Evolutionary conservation across 345 rosid species (phyloP), one percentile per base, ranked within the genome.

Genomic region (Brassica cretica): DNA sequence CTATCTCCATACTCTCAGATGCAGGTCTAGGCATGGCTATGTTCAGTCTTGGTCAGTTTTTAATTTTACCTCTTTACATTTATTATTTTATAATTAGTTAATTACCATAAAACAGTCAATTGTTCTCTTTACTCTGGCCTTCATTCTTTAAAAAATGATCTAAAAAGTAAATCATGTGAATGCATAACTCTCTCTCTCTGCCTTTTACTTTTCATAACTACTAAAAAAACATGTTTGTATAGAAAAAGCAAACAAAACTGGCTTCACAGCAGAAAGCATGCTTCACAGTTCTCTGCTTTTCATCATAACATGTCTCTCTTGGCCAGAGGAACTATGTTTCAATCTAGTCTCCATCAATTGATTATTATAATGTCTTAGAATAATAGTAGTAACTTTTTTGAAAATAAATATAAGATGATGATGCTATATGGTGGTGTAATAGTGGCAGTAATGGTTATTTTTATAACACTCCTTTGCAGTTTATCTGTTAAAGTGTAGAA

Each of bases 1-100:
- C 99, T 82, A 95, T 95, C 73, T 87, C 99, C 66, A 95, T 95
- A 70, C 93, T 95, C 85, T 95, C 99, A 84, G 98, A 95, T 87
- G 99, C 99, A 78, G 99, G 99, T 64, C 94, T 95, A 66, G 99
- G 99, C 94, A 93, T 95, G 99, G 99, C 99, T 73, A 95, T 95
- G 99, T 95, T 95, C 91, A 95, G 99, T 86, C 98, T 95, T 32
- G 99, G 99, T 95, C 88, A 93, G 99, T 89, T 64, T 27, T 8
- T 6, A n/a, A 7, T 30, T 62, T 71, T 46, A 21, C 30, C 51
- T 60, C 27, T 76, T 71, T 72, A 2, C 69, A 70, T 76, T 59
- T 81, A 41, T 39, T 66, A 75, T 25, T 12, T 4, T 14, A 44
- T n/a, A 27, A 58, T 27, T 27, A 27, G 30, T 27, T 72, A 53